Percentiles rank a stretch among this genome's conserved stretches.
Evolutionary conservation across 192 early-diverging fungal genomes (phyloP).

Genomic region (Coemansia javaensis): DNA sequence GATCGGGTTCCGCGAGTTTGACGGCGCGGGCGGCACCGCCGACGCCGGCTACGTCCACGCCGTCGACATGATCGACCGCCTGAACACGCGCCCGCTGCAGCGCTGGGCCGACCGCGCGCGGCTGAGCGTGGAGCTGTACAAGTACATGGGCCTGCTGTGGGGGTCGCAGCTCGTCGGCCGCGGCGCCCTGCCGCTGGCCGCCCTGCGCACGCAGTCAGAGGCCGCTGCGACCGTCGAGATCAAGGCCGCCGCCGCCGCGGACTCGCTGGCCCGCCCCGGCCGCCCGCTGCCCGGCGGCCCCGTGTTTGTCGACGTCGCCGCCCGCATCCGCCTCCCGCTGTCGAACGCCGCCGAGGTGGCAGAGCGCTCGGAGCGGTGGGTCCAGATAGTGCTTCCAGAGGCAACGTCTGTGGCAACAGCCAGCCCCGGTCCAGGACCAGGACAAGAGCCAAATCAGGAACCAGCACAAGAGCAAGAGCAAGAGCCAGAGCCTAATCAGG

Average conservation of each 20-base stretch:
- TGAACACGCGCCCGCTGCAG: slow-evolving; percentile 23
- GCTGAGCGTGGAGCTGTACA: slow-evolving; percentile 39
- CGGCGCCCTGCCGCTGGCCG: slow-evolving; percentile 35
- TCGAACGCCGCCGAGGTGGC: slow-evolving; percentile 27
- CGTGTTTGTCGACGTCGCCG: slow-evolving; percentile 34
- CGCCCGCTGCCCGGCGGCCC: slow-evolving; percentile 34
- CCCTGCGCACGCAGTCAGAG: slow-evolving; percentile 29
- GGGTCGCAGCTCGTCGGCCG: slow-evolving; percentile 45
- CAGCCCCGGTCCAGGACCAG: too few relatives aligned
- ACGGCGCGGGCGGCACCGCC: slow-evolving; percentile 16
- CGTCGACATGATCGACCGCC: slow-evolving; percentile 35
- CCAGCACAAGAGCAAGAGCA: too few relatives aligned
- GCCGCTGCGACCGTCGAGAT: slow-evolving; percentile 22
- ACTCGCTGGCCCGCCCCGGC: slow-evolving; percentile 9
- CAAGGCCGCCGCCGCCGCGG: slow-evolving; percentile 11
- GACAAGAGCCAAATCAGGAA: too few relatives aligned
- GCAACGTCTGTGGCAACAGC: too few relatives aligned
- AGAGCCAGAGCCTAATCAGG: too few relatives aligned
- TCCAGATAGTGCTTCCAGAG: too few relatives aligned
- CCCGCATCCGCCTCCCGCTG: slow-evolving; percentile 33
- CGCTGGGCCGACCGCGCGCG: slow-evolving; percentile 40
- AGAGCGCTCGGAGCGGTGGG: slow-evolving; percentile 25
- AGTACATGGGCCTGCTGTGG: slow-evolving; percentile 44
- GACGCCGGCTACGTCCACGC: slow-evolving; percentile 16
- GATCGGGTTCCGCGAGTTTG: slow-evolving; percentile 32